Evolutionary conservation across 2,329 filamentous ascomycete genomes (phyloP), one percentile per base, ranked within the genome.

Genomic region (Lecanicillium sp.): DNA sequence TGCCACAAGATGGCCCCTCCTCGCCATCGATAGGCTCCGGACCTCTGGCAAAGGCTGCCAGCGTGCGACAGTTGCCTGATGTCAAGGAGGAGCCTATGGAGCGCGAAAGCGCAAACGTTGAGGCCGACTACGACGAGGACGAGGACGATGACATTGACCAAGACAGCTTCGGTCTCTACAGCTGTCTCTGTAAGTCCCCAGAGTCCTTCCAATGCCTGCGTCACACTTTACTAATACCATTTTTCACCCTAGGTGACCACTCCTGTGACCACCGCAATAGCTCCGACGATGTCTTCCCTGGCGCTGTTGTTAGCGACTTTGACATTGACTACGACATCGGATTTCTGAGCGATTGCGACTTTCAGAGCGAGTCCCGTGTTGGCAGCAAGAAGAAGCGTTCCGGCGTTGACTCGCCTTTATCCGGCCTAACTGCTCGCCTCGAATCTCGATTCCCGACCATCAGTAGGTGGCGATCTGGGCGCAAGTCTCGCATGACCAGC

Each of bases 1-100:
- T 48, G 63, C 48, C 56, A 56, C 44, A 78, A 79, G 48, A 56
- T 29, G 62, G 62, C 53, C 62, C 60, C 45, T 80, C 70, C 40
- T 81, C 70, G 43, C 80, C 71, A 37, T 47, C 51, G 17, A 28
- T 39, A 20, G 35, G 37, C 17, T 29, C 35, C 14, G 31, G 35
- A 29, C 34, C 36, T 28, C 16, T 38, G 36, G 33, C 31, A 31
- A 75, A 78, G 47, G 65, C 75, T 0, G 22, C 7, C 22, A 68
- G 71, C 51, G 85, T 85, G 61, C 72, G 76, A 43, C 73, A 71
- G 37, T 68, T 95, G 45, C 83, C 86, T 13, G 85, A 92, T 51
- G 83, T 95, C 15, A 76, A 88, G 52, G 89, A 95, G 58, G 88
- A 94, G 52, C 80, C 83, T 3, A 63, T 79, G 30, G 83, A 89